These are phyloP conservation scores for Filobasidium floriforme DNA, from an alignment of 768 basidiomycete genomes.

Conservation along the genomic window DNA sequence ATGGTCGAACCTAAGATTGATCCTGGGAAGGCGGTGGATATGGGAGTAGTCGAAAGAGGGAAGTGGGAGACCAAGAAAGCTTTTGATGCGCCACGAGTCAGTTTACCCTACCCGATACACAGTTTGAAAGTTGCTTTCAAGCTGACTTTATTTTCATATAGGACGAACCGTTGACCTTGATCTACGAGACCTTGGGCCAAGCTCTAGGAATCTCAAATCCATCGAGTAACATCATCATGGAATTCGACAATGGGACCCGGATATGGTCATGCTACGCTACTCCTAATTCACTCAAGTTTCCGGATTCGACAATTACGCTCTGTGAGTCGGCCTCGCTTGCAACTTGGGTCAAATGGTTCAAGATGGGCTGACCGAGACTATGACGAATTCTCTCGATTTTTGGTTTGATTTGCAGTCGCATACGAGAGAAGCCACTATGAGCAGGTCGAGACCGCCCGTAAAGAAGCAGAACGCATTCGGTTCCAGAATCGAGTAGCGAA, in stretches of 20 bases:
- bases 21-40: neutral
- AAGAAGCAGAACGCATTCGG: neutral
- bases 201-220: neutral
- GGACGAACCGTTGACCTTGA: neutral
- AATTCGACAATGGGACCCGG: neutral
- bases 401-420: neutral
- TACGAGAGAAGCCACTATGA: neutral
- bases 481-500: neutral
- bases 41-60: neutral
- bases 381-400: neutral
- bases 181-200: neutral
- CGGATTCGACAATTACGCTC: neutral
- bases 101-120: neutral
- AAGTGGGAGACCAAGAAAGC: neutral
- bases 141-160: neutral
- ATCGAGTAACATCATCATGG: neutral
- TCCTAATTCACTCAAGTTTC: neutral
- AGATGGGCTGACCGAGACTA: neutral
- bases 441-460: neutral
- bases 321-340: neutral
- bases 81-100: constrained; percentile 3
- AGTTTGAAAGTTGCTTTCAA: neutral
- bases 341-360: neutral
- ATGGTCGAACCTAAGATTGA: neutral
- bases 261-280: constrained; percentile 5